These are phyloP conservation scores for Boletus rubropictus DNA, from an alignment of 768 basidiomycete genomes.

Conservation along the genomic window DNA sequence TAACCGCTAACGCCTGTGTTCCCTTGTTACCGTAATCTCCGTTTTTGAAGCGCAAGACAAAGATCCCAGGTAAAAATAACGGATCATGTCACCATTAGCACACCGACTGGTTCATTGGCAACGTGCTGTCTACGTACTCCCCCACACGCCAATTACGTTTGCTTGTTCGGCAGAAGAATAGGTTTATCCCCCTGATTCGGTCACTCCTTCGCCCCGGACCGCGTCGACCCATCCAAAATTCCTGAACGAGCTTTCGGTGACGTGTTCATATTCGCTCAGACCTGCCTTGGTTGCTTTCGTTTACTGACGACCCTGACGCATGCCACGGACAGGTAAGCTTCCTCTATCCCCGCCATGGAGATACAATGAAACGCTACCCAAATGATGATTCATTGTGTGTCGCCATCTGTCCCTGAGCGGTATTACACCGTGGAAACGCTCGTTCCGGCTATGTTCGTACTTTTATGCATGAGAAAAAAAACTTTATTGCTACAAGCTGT, in stretches of 20 bases:
- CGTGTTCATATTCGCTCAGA: slow-evolving; percentile 9
- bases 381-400: slow-evolving; percentile 13
- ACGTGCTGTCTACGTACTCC: slow-evolving; percentile 2
- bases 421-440: slow-evolving; percentile 19
- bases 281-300: slow-evolving; percentile 10
- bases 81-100: slow-evolving; percentile 9
- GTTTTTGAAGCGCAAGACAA: slow-evolving; percentile 16
- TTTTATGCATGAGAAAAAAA: slow-evolving; percentile 8
- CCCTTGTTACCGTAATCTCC: slow-evolving; percentile 33
- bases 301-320: slow-evolving; percentile 21
- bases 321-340: slow-evolving; percentile 7
- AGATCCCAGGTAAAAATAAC: slow-evolving; percentile 13
- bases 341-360: slow-evolving; percentile 26
- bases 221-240: slow-evolving; percentile 7
- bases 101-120: slow-evolving; percentile 2
- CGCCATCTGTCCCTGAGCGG: slow-evolving; percentile 25
- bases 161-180: not conserved
- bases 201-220: slow-evolving; percentile 4
- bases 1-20: slow-evolving; percentile 26
- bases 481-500: slow-evolving; percentile 19
- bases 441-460: slow-evolving; percentile 7
- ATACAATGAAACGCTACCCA: slow-evolving; percentile 10
- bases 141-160: slow-evolving; percentile 14
- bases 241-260: slow-evolving; percentile 4
- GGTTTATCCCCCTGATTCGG: slow-evolving; percentile 5